These are phyloP conservation scores for Fraxinus americana DNA, from an alignment of 257 asterid species.

Conservation along the genomic window DNA sequence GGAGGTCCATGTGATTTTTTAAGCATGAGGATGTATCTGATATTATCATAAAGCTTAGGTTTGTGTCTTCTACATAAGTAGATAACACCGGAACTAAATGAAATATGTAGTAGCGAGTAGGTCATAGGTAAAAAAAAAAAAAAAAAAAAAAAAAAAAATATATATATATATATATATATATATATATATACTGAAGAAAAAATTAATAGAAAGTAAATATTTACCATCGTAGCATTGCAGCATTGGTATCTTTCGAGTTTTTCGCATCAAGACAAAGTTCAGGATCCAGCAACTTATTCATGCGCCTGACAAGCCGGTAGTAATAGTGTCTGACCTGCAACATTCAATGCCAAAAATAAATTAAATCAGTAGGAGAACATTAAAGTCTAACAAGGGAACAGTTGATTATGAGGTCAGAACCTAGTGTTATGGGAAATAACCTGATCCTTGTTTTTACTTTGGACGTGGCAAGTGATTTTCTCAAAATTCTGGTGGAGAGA, in stretches of 20 bases:
- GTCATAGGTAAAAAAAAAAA: neutral
- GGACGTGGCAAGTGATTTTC: constrained; percentile 88
- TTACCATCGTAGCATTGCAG: constrained; percentile 99
- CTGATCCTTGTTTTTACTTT: constrained; percentile 99
- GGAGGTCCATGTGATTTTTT: too few species aligned
- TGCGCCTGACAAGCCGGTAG: constrained; percentile 95
- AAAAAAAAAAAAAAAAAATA: too few species aligned
- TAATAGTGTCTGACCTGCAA: constrained; percentile 91
- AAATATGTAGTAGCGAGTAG: neutral
- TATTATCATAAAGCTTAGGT: too few species aligned
- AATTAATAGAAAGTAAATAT: neutral
- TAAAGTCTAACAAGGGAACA: constrained; percentile 14
- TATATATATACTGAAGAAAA: neutral
- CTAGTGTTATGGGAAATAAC: constrained; percentile 35
- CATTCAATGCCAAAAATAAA: constrained; percentile 22
- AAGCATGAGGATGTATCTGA: too few species aligned
- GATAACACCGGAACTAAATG: neutral
- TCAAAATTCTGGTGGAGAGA: constrained; percentile 77
- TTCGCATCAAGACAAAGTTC: constrained; percentile 93
- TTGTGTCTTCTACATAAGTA: too few species aligned
- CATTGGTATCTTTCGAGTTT: constrained; percentile 91
- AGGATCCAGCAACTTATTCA: constrained; percentile 98
- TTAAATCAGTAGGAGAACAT: constrained; percentile 24
- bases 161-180: too few species aligned
- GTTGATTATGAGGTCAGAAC: constrained; percentile 12